Percentiles rank a stretch among this genome's conserved stretches.
Evolutionary conservation across 768 basidiomycete genomes (phyloP).

Genomic region (Hortiboletus flavorubellus): DNA sequence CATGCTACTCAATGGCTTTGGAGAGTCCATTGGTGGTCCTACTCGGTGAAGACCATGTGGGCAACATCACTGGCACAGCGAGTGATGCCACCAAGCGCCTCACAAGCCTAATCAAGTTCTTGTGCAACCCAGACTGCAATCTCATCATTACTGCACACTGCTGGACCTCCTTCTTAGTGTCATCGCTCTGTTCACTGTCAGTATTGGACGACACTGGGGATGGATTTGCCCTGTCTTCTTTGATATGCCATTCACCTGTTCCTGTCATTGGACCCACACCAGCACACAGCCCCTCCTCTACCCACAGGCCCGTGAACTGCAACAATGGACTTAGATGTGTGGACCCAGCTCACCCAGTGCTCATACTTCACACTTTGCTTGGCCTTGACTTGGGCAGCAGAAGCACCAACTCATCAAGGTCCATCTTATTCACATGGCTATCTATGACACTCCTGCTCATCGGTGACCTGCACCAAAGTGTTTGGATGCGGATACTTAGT

Average conservation of each 20-base stretch:
- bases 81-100: slow-evolving; percentile 49
- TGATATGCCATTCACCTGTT: slow-evolving; percentile 27
- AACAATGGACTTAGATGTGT: slow-evolving; percentile 68
- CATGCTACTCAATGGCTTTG: slow-evolving; percentile 11
- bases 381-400: slow-evolving; percentile 14
- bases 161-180: slow-evolving; percentile 12
- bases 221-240: slow-evolving; percentile 52
- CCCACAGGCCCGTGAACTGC: slow-evolving; percentile 51
- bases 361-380: slow-evolving; percentile 39
- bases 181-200: slow-evolving; percentile 45
- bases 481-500: too few species aligned
- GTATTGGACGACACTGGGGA: slow-evolving; percentile 60
- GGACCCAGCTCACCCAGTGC: slow-evolving; percentile 21
- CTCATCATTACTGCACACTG: slow-evolving; percentile 2
- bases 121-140: slow-evolving; percentile 28
- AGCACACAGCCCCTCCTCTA: slow-evolving; percentile 35
- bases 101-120: slow-evolving; percentile 21
- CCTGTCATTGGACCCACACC: neutral
- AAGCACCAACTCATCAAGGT: slow-evolving; percentile 31
- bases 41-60: slow-evolving; percentile 14
- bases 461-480: too few species aligned
- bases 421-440: slow-evolving; percentile 29
- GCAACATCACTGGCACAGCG: slow-evolving; percentile 36
- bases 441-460: slow-evolving; percentile 17
- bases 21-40: slow-evolving; percentile 6